Base-by-base conservation (phyloP, 2,329 filamentous ascomycete species). In the Alternaria burnsii region DNA sequence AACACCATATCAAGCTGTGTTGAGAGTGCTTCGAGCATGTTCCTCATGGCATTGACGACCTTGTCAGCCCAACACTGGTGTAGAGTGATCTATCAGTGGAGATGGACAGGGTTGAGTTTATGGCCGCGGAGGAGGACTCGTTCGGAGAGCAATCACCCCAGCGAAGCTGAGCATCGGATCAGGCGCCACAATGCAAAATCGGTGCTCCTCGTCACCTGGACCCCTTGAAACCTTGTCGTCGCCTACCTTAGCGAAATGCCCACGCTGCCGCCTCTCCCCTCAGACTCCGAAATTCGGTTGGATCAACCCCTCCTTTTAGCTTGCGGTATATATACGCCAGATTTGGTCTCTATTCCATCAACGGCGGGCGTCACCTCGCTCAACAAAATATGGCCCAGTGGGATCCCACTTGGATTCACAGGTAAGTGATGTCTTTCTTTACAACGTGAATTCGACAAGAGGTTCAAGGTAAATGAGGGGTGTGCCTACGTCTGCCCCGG, bases 231-330 rank as follows among this genome's bases (percentile, higher is more conserved):
- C 18, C 42, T 16, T 36, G 40, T 20, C n/a, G n/a, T 7, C 28
- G 32, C 36, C 42, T 30, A 44, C 48, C 53, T 52, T 47, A 51
- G 53, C 53, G 40, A 52, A 47, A 38, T 26, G 41, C 42, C 41
- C 24, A 52, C 47, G 36, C 38, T 28, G 26, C 42, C 47, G 41
- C 34, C 53, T n/a, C 53, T 46, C 22, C 14, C n/a, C 34, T 5
- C 34, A 36, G 36, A 41, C n/a, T 26, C 34, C 20, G 28, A 34
- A 41, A 22, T 42, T 20, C 26, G 24, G 47, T 47, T 28, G 42
- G 32, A 46, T 34, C 47, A 10, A 32, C 42, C 47, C 30, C 14
- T 5, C 18, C 34, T 22, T 14, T 36, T 10, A 14, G 14, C 41
- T 18, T 47, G 20, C 40, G 26, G 16, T 48, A 57, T 57, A 47